Evolutionary conservation across 495 filamentous ascomycete species (phyloP), one percentile per base, ranked within the genome.

Genomic region (Hypoxylon trugodes): DNA sequence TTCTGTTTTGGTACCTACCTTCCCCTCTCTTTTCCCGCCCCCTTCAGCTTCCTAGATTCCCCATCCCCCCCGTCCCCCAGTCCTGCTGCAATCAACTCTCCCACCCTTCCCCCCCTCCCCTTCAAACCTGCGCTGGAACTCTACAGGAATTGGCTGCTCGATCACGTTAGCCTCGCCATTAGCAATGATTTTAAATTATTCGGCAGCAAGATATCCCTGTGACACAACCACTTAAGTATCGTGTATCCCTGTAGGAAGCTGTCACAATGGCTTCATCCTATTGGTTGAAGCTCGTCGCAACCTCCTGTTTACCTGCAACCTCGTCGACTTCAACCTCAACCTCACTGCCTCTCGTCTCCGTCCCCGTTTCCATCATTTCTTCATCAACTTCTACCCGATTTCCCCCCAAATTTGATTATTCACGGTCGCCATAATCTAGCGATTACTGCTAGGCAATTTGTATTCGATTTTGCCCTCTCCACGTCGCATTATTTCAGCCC

Each of bases 231-330:
- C 57, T 57, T 66, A 36, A 12, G 22, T 57, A 26, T 26, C 61
- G n/a, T n/a, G n/a, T n/a, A n/a, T n/a, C 65, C 53, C 47, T 63
- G 59, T 50, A 35, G n/a, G 65, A 54, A 68, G 65, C 65, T 68
- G 59, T 68, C 59, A 59, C 65, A 38, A 68, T 68, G 47, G 58
- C 12, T 25, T n/a, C 3, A 10, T 41, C 42, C 38, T 25, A 68
- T 68, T 68, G 65, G 65, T 46, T 32, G 16, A 26, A 63, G 28
- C 51, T 55, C 46, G 59, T 62, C 58, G 58, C 65, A 68, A 62
- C 65, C 65, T 68, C 58, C 65, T 68, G 65, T 68, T 68, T 63
- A 68, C 65, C 65, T 68, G 53, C 54, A 42, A 68, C 65, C 59
- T 68, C 65, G 36, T 53, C 58, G 41, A 66, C 62, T 45, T 66